Evolutionary conservation across 345 rosid species (phyloP), one percentile per base, ranked within the genome.

Genomic region (Populus ilicifolia): DNA sequence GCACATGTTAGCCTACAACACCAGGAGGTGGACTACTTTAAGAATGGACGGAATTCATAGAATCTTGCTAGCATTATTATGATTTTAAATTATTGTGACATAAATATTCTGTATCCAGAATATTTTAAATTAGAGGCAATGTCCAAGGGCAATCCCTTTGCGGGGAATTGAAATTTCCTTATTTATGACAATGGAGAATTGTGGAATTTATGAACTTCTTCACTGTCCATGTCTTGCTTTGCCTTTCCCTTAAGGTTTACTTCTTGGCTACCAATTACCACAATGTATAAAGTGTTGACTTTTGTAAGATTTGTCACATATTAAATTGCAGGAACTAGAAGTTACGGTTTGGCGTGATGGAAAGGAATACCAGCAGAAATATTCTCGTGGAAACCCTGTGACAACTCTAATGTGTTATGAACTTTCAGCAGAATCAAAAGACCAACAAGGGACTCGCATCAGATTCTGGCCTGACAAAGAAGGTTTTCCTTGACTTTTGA

Each of bases 381-480:
- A 96, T 89, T 89, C 97, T 74, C 95, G 95, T 35, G 99, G 99
- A 59, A 96, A 89, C 77, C 97, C 99, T 62, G 78, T 88, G 70
- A 86, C 90, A 6, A 52, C 84, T 75, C 85, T 96, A 43, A 86
- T 84, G 9, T 81, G 89, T 79, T 81, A 72, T 74, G 82, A 74
- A 12, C 95, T 91, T 56, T 87, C 94, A 5, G 79, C 20, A 79
- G 99, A 91, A 80, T 86, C 85, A 61, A 89, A 85, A 79, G 88
- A 78, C 73, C 82, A 76, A 72, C 84, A 83, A 80, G 99, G 99
- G 77, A 96, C 98, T 67, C 7, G 84, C 77, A 88, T 96, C 80
- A 85, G 87, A 75, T 96, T 96, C 88, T 94, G 99, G 98, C 99
- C 99, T 67, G 99, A 96, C 89, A 86, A 88, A 84, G 89, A 92